phyloP scores from a whole-genome alignment of 179 eudicot genomes.

The Vitellaria paradoxa region DNA sequence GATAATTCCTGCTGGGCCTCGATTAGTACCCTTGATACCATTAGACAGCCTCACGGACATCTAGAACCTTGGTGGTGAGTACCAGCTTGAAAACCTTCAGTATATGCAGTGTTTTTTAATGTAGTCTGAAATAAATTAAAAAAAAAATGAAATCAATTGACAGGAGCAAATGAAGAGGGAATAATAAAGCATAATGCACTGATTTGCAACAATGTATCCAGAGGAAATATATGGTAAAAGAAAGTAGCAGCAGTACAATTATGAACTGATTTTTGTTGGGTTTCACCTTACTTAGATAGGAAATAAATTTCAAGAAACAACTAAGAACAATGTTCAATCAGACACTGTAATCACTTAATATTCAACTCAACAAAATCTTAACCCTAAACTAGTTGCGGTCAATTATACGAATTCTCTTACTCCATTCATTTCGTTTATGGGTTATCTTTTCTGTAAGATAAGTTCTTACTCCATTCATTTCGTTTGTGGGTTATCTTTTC shows the following conservation, averaged over 20 bases:
- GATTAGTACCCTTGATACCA: neutral
- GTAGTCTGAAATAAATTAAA: slow-evolving; percentile 43
- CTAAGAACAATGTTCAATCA: neutral
- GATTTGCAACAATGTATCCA: too few relatives aligned
- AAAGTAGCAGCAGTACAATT: too few relatives aligned
- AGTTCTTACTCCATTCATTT: neutral
- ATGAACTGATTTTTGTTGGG: neutral
- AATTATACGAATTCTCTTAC: too few relatives aligned
- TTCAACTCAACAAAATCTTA: too few relatives aligned
- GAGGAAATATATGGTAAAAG: too few relatives aligned
- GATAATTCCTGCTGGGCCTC: neutral
- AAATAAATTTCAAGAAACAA: neutral
- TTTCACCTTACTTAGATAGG: neutral
- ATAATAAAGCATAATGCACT: neutral
- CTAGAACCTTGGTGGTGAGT: slow-evolving; percentile 24
- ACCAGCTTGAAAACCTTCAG: slow-evolving; percentile 84
- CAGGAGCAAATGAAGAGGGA: neutral
- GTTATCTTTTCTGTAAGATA: neutral
- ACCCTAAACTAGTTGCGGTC: too few relatives aligned
- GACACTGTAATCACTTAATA: neutral
- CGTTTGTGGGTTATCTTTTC: neutral
- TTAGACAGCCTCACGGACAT: slow-evolving; percentile 10
- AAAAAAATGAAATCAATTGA: neutral
- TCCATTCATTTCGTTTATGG: neutral
- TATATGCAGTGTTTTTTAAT: slow-evolving; percentile 71